phyloP scores from a whole-genome alignment of 352 stramenopile species.

The Aphanomyces astaci region DNA sequence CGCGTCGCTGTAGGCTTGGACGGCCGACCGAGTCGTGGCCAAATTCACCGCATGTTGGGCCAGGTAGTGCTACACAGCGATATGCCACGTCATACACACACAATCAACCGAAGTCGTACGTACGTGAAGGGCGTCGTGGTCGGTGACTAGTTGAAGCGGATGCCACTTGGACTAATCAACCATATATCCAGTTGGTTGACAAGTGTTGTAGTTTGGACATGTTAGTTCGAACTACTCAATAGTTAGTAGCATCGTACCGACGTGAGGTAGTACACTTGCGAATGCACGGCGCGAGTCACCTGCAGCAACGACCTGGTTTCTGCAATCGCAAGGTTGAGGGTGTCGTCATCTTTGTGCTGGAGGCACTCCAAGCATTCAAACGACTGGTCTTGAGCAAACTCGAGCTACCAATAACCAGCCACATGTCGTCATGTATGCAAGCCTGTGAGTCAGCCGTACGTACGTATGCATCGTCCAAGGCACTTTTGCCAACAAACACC shows the following conservation, averaged over 20 bases:
- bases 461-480: neutral
- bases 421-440: no score
- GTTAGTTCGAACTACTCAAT: neutral
- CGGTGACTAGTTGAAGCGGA: neutral
- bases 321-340: neutral
- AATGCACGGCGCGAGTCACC: neutral
- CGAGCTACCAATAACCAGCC: no score
- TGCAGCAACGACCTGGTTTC: neutral
- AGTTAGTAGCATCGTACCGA: neutral
- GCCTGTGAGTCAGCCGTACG: no score
- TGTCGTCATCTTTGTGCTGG: neutral
- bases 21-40: neutral
- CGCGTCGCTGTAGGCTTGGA: neutral
- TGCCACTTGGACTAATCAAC: neutral
- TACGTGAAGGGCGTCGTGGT: neutral
- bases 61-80: neutral
- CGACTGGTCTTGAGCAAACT: neutral
- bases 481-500: slow-evolving; percentile 1
- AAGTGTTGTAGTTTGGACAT: neutral
- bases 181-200: no score
- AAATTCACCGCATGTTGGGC: neutral
- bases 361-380: neutral
- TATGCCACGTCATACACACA: no score
- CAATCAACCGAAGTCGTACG: no score
- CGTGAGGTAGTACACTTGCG: neutral